Conservation (phyloP, 108 stramenopile genomes). For the Stephanodiscus triporus region DNA sequence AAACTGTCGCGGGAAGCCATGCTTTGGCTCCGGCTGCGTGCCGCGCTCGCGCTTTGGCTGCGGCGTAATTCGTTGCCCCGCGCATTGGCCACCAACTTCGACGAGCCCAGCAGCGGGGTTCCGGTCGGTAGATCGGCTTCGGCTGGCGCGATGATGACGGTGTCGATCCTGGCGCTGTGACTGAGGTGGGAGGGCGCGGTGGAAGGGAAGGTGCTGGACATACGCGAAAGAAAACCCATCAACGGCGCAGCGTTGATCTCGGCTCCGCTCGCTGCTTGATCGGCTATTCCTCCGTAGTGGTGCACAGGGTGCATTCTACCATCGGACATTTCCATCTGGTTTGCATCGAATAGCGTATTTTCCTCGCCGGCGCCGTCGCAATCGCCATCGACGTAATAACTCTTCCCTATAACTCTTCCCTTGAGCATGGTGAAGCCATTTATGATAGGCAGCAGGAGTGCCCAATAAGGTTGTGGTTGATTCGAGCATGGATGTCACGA, state of each 20-base stretch:
- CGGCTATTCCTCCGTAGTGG: slow-evolving; percentile 2
- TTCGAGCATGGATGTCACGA: too few species aligned
- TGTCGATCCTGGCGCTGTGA: neutral
- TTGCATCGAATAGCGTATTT: slow-evolving; percentile 2
- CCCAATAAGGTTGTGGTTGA: too few species aligned
- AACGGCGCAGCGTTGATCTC: neutral
- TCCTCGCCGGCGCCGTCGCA: neutral
- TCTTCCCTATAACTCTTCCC: too few species aligned
- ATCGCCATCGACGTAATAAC: neutral
- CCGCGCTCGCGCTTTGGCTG: neutral
- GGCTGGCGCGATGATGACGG: slow-evolving; percentile 6
- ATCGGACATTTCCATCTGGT: neutral
- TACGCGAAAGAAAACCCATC: neutral
- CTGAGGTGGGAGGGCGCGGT: neutral
- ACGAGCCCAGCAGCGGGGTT: slow-evolving; percentile 21
- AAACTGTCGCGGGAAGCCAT: neutral
- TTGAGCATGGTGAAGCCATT: neutral
- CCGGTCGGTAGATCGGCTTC: neutral
- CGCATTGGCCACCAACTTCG: slow-evolving; percentile 15
- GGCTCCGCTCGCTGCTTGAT: neutral
- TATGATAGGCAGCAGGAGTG: too few species aligned
- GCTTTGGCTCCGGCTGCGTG: neutral
- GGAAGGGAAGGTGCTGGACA: neutral
- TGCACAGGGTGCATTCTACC: neutral
- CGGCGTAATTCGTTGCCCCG: slow-evolving; percentile 2